Conservation (phyloP, 2,329 filamentous ascomycete genomes). For the Diaporthe vaccinii region DNA sequence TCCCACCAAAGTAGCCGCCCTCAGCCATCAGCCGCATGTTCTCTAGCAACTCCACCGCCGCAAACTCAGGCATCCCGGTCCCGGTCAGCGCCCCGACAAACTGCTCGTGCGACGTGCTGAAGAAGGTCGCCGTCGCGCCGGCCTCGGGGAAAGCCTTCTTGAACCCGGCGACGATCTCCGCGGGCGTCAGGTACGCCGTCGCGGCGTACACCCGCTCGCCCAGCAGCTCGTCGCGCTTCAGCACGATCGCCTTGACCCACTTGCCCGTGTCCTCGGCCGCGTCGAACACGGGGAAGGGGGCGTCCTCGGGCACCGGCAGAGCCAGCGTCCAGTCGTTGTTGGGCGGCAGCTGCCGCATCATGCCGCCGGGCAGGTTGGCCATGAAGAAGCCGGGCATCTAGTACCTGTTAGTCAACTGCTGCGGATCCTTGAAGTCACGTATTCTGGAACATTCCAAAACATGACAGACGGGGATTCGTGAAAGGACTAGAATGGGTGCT, state of each 20-base stretch:
- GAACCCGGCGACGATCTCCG: conserved; percentile 56
- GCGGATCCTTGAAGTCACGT: no score
- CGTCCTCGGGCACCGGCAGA: conserved; percentile 49
- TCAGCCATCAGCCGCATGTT: conserved; percentile 66
- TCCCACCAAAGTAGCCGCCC: conserved; percentile 66
- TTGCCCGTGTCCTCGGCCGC: conserved; percentile 53
- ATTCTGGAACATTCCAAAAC: no score
- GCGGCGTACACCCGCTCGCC: conserved; percentile 60
- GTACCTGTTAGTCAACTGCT: no score
- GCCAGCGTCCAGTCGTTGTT: conserved; percentile 51
- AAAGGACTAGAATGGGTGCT: no score
- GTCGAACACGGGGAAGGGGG: conserved; percentile 54
- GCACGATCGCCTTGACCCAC: conserved; percentile 54
- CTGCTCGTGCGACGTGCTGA: conserved; percentile 54
- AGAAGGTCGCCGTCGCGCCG: conserved; percentile 53
- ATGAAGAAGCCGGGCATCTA: conserved; percentile 68
- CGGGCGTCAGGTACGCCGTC: conserved; percentile 55
- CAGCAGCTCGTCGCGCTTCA: conserved; percentile 53
- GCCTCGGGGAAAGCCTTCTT: conserved; percentile 53
- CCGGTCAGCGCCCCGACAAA: conserved; percentile 55
- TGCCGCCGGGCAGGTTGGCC: conserved; percentile 58
- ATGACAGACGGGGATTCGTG: no score
- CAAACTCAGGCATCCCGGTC: conserved; percentile 54
- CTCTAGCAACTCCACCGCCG: conserved; percentile 64
- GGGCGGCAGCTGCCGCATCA: conserved; percentile 47